Evolutionary conservation across 495 filamentous ascomycete species (phyloP).

Genomic region (Cladorrhinum samala): DNA sequence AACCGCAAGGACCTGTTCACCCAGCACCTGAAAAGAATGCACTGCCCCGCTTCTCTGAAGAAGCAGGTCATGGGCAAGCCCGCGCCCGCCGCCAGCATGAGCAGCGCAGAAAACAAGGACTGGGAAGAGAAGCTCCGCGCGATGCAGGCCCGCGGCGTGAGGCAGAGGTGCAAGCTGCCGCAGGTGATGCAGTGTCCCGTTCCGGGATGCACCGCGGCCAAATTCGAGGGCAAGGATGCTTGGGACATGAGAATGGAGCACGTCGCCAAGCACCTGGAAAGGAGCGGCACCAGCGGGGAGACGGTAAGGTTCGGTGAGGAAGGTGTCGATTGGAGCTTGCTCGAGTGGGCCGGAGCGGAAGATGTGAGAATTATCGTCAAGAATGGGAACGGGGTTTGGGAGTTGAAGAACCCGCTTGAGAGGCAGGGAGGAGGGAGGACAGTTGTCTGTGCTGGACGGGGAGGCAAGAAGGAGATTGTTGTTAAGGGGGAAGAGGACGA

Average conservation of each 20-base stretch:
- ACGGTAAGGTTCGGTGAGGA: conserved; percentile 33
- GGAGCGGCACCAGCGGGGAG: conserved; percentile 32
- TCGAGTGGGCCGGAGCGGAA: conserved; percentile 39
- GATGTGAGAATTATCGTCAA: conserved; percentile 35
- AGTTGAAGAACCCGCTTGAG: conserved; percentile 10
- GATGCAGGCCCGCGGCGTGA: conserved; percentile 54
- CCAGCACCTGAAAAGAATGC: conserved; percentile 85
- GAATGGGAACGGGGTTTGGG: conserved; percentile 10
- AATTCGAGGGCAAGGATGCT: conserved; percentile 55
- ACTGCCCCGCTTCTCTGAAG: conserved; percentile 44
- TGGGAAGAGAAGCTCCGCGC: conserved; percentile 42
- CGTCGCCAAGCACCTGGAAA: conserved; percentile 75
- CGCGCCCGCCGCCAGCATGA: conserved; percentile 9
- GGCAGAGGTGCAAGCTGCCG: conserved; percentile 56
- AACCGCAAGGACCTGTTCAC: conserved; percentile 92
- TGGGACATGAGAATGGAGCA: conserved; percentile 93
- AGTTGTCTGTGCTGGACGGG: background rate
- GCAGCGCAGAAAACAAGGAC: conserved; percentile 6
- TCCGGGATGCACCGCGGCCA: conserved; percentile 38
- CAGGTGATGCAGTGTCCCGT: conserved; percentile 59
- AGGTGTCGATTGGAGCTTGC: conserved; percentile 30
- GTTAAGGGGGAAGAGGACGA: background rate
- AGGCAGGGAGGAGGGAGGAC: background rate
- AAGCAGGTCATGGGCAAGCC: conserved; percentile 31
- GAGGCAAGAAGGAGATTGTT: conserved; percentile 11